Percentiles rank a stretch among this genome's conserved stretches.
phyloP scores from a whole-genome alignment of 2,329 filamentous ascomycete species.

The Penicillium sp. region DNA sequence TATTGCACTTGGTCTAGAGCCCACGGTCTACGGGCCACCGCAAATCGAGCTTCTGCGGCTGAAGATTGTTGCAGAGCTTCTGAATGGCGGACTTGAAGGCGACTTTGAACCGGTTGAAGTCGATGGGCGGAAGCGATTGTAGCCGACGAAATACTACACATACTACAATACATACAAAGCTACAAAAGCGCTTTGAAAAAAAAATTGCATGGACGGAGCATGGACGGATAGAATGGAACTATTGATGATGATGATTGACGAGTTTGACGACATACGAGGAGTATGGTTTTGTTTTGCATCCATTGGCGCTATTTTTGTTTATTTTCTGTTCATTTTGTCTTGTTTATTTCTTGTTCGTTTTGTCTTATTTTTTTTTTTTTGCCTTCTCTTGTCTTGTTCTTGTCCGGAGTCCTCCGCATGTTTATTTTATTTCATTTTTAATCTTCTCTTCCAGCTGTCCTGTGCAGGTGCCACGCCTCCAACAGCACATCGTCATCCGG shows the following conservation, averaged over 20 bases:
- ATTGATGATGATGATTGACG: neutral
- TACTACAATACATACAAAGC: neutral
- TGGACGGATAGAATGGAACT: too few relatives aligned
- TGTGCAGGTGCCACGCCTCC: too few relatives aligned
- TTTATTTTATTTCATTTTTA: neutral
- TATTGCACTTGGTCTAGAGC: slow-evolving; percentile 42
- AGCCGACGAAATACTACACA: neutral
- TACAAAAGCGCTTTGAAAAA: neutral
- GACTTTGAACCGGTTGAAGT: slow-evolving; percentile 32
- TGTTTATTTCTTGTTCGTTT: neutral
- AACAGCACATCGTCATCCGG: neutral
- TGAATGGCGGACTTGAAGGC: slow-evolving; percentile 42
- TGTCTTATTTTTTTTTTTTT: neutral
- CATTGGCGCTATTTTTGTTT: neutral
- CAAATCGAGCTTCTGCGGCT: slow-evolving; percentile 40
- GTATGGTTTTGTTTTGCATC: neutral
- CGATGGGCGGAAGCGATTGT: neutral
- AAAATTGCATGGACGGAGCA: neutral
- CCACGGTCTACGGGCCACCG: slow-evolving; percentile 36
- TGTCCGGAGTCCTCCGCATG: neutral
- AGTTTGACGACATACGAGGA: neutral
- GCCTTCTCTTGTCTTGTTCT: neutral
- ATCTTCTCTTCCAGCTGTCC: neutral
- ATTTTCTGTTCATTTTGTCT: neutral
- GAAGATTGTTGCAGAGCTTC: slow-evolving; percentile 47